Evolutionary conservation across 2,329 filamentous ascomycete species (phyloP).

Genomic region (Cordyceps farinosa): DNA sequence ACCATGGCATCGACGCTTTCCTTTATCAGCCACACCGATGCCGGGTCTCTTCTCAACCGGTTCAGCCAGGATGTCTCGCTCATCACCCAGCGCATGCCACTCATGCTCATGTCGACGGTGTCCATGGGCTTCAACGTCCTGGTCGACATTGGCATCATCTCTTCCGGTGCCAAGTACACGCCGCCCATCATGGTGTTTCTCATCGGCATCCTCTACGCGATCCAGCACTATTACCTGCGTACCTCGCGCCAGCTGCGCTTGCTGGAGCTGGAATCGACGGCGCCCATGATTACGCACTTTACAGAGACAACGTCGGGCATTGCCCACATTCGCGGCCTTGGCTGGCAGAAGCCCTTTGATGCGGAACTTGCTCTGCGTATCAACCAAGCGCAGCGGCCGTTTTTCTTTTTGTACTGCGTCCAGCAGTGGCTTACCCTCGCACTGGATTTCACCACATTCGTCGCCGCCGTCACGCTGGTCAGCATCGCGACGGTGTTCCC

Average conservation of each 20-base stretch:
- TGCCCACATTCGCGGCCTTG: slow-evolving; percentile 49
- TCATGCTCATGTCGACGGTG: neutral
- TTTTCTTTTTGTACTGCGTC: slow-evolving; percentile 50
- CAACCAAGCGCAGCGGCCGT: slow-evolving; percentile 50
- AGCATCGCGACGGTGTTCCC: slow-evolving; percentile 35
- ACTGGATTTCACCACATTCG: slow-evolving; percentile 44
- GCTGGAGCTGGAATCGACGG: slow-evolving; percentile 35
- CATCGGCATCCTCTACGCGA: slow-evolving; percentile 25
- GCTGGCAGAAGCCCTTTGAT: slow-evolving; percentile 44
- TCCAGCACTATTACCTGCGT: slow-evolving; percentile 32
- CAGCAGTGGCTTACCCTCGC: slow-evolving; percentile 53
- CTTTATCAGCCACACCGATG: slow-evolving; percentile 19
- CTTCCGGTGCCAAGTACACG: slow-evolving; percentile 27
- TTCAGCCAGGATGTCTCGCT: slow-evolving; percentile 26
- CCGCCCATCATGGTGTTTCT: slow-evolving; percentile 27
- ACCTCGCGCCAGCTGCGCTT: slow-evolving; percentile 36
- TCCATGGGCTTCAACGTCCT: neutral
- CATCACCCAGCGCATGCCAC: neutral
- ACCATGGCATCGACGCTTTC: slow-evolving; percentile 15
- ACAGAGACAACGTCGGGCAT: slow-evolving; percentile 44
- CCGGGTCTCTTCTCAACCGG: slow-evolving; percentile 14
- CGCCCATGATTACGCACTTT: slow-evolving; percentile 33
- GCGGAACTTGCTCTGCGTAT: slow-evolving; percentile 43
- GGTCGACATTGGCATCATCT: slow-evolving; percentile 22
- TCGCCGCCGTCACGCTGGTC: slow-evolving; percentile 42